Evolutionary conservation across 2,329 filamentous ascomycete species (phyloP).

Genomic region (Diatrype stigma): DNA sequence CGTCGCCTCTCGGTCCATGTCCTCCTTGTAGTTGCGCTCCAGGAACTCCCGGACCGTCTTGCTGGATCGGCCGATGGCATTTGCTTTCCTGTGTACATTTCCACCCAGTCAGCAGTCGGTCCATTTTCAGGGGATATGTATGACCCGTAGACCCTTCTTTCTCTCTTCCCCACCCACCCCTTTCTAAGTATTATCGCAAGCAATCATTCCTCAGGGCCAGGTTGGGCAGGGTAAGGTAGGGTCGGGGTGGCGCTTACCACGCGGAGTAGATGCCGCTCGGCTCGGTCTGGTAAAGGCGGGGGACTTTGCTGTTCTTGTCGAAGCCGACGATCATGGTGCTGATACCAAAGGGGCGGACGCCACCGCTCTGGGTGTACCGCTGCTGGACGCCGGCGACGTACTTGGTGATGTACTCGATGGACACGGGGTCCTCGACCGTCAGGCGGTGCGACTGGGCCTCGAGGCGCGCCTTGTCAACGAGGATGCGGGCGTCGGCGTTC

Average conservation of each 20-base stretch:
- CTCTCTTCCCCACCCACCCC: neutral
- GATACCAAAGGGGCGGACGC: slow-evolving; percentile 97
- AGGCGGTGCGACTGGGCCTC: slow-evolving; percentile 97
- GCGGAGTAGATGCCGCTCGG: slow-evolving; percentile 99
- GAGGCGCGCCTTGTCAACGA: slow-evolving; percentile 95
- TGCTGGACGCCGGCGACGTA: slow-evolving; percentile 98
- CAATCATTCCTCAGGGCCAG: too few species aligned
- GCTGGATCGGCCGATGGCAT: slow-evolving; percentile 95
- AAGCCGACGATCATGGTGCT: slow-evolving; percentile 98
- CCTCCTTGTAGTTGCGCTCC: slow-evolving; percentile 97
- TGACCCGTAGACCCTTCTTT: neutral
- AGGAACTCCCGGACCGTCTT: slow-evolving; percentile 99
- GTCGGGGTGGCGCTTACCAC: slow-evolving; percentile 60
- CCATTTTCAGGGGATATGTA: slow-evolving; percentile 10
- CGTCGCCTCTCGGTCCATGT: slow-evolving; percentile 93
- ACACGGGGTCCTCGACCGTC: slow-evolving; percentile 94
- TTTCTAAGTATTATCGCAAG: neutral
- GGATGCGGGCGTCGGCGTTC: slow-evolving; percentile 95
- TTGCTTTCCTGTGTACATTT: slow-evolving; percentile 75
- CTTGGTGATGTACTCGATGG: slow-evolving; percentile 99
- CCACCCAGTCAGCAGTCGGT: slow-evolving; percentile 5
- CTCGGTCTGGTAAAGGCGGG: slow-evolving; percentile 94
- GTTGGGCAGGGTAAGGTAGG: too few species aligned
- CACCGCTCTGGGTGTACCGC: slow-evolving; percentile 97
- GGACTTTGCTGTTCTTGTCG: slow-evolving; percentile 84